Base-by-base conservation (phyloP, 2,329 filamentous ascomycete genomes). In the Cladophialophora chaetospira region DNA sequence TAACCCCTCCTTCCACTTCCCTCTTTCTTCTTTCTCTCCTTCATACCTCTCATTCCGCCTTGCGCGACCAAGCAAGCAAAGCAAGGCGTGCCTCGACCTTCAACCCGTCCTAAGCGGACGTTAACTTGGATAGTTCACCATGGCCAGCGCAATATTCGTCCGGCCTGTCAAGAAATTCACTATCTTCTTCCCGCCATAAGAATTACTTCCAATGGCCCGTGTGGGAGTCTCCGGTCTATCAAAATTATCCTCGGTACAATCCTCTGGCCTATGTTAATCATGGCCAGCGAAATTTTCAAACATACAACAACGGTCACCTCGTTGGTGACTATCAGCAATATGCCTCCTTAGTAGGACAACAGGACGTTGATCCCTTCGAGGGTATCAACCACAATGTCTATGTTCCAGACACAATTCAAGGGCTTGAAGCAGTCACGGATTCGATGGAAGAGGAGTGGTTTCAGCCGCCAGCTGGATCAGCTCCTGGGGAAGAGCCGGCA, bases 111-210 rank as follows among this genome's bases (percentile, higher is more conserved):
- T 29, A 38, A 46, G 52, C 42, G 29, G 38, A 35, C 38, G 23
- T 52, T 50, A 57, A 47, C 49, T 65, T 65, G 63, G 53, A 62
- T 58, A 53, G 60, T 60, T 28, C 53, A 58, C 47, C 36, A 65
- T 64, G 62, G 53, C 36, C 38, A 45, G 23, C 23, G 48, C 50
- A 23, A n/a, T 55, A 48, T 10, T 33, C 23, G 35, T 28, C 42
- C 19, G 31, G 21, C 52, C 54, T 36, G 31, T 44, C 19, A 54
- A 53, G 43, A 19, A 43, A 17, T 23, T 50, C 29, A 15, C 26
- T 36, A 29, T 19, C 25, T 31, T 59, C 42, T 56, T 52, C 48
- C 62, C 63, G 47, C 57, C 59, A 62, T 65, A 61, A 60, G 29
- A 31, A 42, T 43, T 44, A 1, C 11, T 26, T 42, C 13, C 57